Evolutionary conservation across 768 basidiomycete species (phyloP).

Genomic region (Tulasnella sp.): DNA sequence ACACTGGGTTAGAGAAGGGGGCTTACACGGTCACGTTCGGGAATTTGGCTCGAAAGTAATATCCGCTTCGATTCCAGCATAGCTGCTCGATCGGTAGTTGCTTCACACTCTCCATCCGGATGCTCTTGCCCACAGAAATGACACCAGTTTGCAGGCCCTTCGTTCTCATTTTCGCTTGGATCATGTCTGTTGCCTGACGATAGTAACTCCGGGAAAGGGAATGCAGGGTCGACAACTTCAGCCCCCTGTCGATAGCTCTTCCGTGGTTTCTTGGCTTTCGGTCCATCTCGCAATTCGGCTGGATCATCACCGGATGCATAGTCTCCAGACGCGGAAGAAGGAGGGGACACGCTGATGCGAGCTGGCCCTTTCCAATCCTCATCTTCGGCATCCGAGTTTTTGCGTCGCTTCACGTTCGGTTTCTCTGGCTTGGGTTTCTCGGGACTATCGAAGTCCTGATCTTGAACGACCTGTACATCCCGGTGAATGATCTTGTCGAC

Average conservation of each 20-base stretch:
- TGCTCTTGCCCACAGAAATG: slow-evolving; percentile 56
- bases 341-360: slow-evolving; percentile 3
- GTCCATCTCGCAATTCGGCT: background rate
- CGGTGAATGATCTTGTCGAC: background rate
- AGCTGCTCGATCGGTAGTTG: slow-evolving; percentile 26
- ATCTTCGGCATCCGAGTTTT: background rate
- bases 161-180: background rate
- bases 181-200: background rate
- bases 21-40: background rate
- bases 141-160: slow-evolving; percentile 27
- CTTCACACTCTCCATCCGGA: slow-evolving; percentile 56
- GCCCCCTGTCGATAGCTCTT: background rate
- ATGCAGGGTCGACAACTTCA: background rate
- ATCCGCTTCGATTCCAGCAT: background rate
- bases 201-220: slow-evolving; percentile 13
- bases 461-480: background rate
- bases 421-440: slow-evolving; percentile 10
- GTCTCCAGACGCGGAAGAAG: background rate
- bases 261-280: background rate
- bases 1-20: background rate
- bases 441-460: slow-evolving; percentile 7
- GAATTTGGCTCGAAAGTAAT: background rate
- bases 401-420: background rate
- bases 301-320: background rate
- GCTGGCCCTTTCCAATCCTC: background rate